A percentile compares a stretch with the other conserved stretches of the same genome.
phyloP scores from a whole-genome alignment of 768 basidiomycete species.

The Porpolomopsis calyptriformis region DNA sequence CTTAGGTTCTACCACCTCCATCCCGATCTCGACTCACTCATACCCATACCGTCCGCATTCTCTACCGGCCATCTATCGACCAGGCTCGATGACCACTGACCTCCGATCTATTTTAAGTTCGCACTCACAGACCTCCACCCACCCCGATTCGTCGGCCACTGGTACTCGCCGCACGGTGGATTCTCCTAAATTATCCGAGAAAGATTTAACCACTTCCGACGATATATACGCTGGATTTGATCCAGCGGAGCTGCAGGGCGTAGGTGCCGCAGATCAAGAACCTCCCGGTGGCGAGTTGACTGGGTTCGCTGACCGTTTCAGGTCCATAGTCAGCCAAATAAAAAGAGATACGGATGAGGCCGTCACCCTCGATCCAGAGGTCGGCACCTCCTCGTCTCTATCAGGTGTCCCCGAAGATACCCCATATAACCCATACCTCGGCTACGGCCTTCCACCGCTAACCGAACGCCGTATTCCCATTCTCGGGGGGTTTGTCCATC shows the following conservation, averaged over 20 bases:
- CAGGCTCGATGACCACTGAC: neutral
- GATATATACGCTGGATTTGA: constrained; percentile 1
- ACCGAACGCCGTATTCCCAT: constrained; percentile 46
- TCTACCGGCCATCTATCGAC: neutral
- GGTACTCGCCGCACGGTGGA: neutral
- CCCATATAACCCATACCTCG: constrained; percentile 3
- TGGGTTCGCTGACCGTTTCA: constrained; percentile 41
- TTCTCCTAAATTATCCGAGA: neutral
- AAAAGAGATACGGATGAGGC: constrained; percentile 43
- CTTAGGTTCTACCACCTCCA: neutral
- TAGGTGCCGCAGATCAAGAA: constrained; percentile 8
- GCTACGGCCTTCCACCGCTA: constrained; percentile 18
- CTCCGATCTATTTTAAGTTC: neutral
- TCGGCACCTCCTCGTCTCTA: constrained; percentile 5
- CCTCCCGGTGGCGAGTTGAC: constrained; percentile 27
- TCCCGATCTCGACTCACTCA: neutral
- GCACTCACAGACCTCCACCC: neutral
- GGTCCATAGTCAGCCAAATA: constrained; percentile 38
- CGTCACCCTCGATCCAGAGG: neutral
- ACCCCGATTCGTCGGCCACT: neutral
- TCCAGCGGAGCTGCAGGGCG: constrained; percentile 12
- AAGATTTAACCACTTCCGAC: neutral
- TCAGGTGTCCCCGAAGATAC: constrained; percentile 15
- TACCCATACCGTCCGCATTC: neutral
- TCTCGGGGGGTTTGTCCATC: constrained; percentile 52